Percentiles rank a stretch among this genome's conserved stretches.
phyloP scores from a whole-genome alignment of 805 yeast genomes.

The Candida taoyuanica region DNA sequence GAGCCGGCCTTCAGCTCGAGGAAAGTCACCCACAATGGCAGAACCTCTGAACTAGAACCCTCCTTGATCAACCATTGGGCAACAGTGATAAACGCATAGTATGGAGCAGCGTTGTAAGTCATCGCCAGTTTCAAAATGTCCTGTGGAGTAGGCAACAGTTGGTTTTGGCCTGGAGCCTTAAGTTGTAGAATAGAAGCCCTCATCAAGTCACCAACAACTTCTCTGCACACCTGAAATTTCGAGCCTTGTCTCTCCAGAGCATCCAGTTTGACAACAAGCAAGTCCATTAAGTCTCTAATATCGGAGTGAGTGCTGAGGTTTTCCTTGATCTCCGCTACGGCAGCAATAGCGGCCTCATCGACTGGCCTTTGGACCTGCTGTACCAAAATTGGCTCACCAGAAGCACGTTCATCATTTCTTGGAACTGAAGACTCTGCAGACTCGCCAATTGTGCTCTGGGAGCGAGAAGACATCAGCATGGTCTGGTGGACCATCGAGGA shows the following conservation, averaged over 20 bases:
- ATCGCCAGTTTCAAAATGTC: constrained; percentile 19
- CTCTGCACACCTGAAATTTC: constrained; percentile 1
- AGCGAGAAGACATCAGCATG: neutral
- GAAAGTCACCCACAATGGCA: constrained; percentile 23
- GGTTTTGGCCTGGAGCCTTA: constrained; percentile 10
- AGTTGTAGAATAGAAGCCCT: constrained; percentile 16
- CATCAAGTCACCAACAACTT: constrained; percentile 7
- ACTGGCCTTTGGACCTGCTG: neutral
- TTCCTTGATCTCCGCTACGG: constrained; percentile 1
- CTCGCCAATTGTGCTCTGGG: neutral
- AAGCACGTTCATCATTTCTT: neutral
- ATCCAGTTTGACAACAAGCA: constrained; percentile 4
- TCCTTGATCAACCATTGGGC: constrained; percentile 13
- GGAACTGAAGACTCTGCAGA: neutral
- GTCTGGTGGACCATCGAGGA: no score
- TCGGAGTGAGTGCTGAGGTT: constrained; percentile 2
- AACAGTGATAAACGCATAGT: constrained; percentile 11
- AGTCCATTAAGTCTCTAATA: constrained; percentile 6
- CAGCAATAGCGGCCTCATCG: constrained; percentile 3
- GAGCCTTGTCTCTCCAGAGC: constrained; percentile 1
- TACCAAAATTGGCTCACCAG: neutral
- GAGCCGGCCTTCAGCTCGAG: constrained; percentile 17
- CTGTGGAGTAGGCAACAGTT: constrained; percentile 20
- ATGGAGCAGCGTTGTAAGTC: constrained; percentile 15
- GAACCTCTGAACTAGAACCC: constrained; percentile 13